These are phyloP conservation scores for Thamnidium elegans DNA, from an alignment of 192 early-diverging fungal species.

Conservation along the genomic window DNA sequence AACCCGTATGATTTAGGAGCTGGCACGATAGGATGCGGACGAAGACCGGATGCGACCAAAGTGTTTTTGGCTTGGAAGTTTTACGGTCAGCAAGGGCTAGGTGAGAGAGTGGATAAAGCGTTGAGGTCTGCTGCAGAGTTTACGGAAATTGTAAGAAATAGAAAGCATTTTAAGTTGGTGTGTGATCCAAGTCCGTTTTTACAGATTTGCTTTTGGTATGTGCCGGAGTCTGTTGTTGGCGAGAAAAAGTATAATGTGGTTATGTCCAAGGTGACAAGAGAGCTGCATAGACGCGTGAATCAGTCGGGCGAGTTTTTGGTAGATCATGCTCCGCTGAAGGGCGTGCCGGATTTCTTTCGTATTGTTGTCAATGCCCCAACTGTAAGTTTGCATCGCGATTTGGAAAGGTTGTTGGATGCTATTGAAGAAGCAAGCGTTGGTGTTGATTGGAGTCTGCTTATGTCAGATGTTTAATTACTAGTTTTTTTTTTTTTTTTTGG, in stretches of 20 bases:
- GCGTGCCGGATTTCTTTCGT: slow-evolving; percentile 65
- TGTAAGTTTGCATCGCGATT: slow-evolving; percentile 45
- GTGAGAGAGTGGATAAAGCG: slow-evolving; percentile 54
- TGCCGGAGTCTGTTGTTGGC: slow-evolving; percentile 34
- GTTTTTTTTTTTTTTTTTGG: too few species aligned
- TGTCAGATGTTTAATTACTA: neutral
- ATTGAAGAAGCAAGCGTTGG: slow-evolving; percentile 51
- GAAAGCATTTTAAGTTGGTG: slow-evolving; percentile 44
- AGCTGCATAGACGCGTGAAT: slow-evolving; percentile 44
- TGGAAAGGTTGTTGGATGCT: slow-evolving; percentile 47
- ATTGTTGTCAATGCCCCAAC: slow-evolving; percentile 69
- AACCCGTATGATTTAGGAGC: slow-evolving; percentile 69
- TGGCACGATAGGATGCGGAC: slow-evolving; percentile 76
- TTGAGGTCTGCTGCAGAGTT: slow-evolving; percentile 51
- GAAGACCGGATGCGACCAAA: slow-evolving; percentile 76
- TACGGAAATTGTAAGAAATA: slow-evolving; percentile 29
- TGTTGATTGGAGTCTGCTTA: slow-evolving; percentile 13
- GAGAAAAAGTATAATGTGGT: slow-evolving; percentile 26
- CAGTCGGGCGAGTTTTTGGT: slow-evolving; percentile 58
- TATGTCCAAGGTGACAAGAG: slow-evolving; percentile 41
- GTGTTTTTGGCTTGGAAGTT: slow-evolving; percentile 77
- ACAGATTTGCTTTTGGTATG: slow-evolving; percentile 77
- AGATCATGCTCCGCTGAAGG: slow-evolving; percentile 62
- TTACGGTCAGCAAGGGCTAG: slow-evolving; percentile 63
- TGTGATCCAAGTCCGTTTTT: slow-evolving; percentile 37